phyloP scores from a whole-genome alignment of 148 eudicot species.

The Rhododendron kiyosumense region DNA sequence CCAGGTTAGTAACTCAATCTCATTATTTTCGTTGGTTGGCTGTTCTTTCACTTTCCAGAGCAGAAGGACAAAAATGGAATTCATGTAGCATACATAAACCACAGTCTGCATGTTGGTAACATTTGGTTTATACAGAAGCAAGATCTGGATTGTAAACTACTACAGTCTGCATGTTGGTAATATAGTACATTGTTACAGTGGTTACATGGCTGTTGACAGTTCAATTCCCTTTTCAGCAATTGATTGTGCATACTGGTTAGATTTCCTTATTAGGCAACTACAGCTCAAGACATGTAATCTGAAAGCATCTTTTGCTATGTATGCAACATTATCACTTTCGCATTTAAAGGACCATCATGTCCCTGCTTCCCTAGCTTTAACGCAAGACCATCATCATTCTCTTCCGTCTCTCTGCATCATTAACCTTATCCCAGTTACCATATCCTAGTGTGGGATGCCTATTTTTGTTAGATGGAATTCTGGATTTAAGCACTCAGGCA shows the following conservation, averaged over 20 bases:
- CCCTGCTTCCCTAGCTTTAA: not conserved
- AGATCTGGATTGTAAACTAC: not conserved
- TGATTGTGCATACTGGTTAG: not conserved
- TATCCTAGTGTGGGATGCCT: not conserved
- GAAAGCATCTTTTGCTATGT: not conserved
- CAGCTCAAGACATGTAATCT: not conserved
- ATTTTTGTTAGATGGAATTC: not conserved
- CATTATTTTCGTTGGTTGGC: not conserved
- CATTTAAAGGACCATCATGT: not conserved
- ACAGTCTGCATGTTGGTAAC: not conserved
- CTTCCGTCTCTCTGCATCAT: not conserved
- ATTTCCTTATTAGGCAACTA: not conserved
- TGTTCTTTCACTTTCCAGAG: not conserved
- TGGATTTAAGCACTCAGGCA: not conserved
- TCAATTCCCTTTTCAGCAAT: not conserved
- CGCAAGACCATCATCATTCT: not conserved
- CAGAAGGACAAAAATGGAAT: not conserved
- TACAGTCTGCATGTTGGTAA: not conserved
- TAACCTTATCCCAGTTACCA: not conserved
- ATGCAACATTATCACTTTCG: not conserved
- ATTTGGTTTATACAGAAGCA: not conserved
- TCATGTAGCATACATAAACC: not conserved
- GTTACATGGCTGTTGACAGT: not conserved
- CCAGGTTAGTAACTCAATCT: conserved; percentile 53
- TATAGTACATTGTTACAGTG: not conserved